These are phyloP conservation scores for Nannochloropsis oceanica DNA, from an alignment of 108 stramenopile genomes.

Conservation along the genomic window DNA sequence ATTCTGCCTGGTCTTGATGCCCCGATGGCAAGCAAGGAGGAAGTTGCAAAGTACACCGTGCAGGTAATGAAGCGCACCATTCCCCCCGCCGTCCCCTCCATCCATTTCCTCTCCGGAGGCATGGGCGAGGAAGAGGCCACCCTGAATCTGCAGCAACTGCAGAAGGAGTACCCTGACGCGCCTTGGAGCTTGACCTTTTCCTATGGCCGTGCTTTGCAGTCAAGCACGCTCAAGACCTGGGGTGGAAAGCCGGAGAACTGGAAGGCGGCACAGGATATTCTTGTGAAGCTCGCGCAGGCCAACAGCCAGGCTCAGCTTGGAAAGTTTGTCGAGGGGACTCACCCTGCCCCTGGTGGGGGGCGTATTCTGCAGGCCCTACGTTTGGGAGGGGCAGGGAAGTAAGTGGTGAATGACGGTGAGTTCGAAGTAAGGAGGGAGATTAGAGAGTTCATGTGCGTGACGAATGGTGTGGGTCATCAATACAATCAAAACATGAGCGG, in stretches of 20 bases:
- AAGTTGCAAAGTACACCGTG: constrained; percentile 59
- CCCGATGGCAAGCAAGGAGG: constrained; percentile 43
- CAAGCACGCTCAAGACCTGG: constrained; percentile 53
- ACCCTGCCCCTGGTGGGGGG: not conserved
- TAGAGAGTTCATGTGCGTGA: no score
- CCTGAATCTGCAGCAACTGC: constrained; percentile 53
- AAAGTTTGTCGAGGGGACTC: not conserved
- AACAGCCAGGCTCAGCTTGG: constrained; percentile 1
- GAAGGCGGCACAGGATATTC: constrained; percentile 30
- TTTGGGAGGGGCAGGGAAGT: constrained; percentile 1
- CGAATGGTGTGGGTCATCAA: no score
- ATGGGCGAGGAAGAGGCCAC: constrained; percentile 58
- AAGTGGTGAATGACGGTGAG: not conserved
- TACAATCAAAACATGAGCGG: no score
- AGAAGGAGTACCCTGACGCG: constrained; percentile 43
- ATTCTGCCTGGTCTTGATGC: constrained; percentile 29
- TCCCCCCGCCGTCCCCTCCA: constrained; percentile 61
- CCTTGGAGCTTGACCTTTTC: constrained; percentile 52
- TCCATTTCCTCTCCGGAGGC: constrained; percentile 65
- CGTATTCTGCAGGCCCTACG: constrained; percentile 3
- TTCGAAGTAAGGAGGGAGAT: no score
- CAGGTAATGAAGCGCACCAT: constrained; percentile 56
- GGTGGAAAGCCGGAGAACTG: constrained; percentile 40
- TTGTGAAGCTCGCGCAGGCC: not conserved
- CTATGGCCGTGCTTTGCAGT: constrained; percentile 61